phyloP scores from a whole-genome alignment of 805 yeast species.

The Citeromyces nyonsensis region DNA sequence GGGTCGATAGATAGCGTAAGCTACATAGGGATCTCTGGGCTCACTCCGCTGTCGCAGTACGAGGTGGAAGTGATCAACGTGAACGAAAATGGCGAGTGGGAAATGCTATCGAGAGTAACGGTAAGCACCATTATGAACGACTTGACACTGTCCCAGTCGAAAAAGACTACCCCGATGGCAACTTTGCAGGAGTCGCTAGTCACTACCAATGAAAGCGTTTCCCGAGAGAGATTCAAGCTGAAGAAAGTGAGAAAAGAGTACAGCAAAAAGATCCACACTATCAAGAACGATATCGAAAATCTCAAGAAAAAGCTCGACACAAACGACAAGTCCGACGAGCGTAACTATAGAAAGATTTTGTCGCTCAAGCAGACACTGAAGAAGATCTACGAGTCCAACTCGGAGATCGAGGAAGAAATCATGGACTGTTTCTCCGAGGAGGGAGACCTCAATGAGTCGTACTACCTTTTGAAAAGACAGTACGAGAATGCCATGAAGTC shows the following conservation, averaged over 20 bases:
- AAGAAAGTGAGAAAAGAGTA: slow-evolving; percentile 45
- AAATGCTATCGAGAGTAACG: slow-evolving; percentile 14
- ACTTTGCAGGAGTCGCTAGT: slow-evolving; percentile 52
- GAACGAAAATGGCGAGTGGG: slow-evolving; percentile 12
- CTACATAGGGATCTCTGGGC: slow-evolving; percentile 43
- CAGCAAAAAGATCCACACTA: slow-evolving; percentile 30
- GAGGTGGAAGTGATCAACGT: slow-evolving; percentile 31
- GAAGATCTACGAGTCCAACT: slow-evolving; percentile 19
- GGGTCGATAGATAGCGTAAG: slow-evolving; percentile 30
- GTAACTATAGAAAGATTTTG: slow-evolving; percentile 33
- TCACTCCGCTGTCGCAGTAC: slow-evolving; percentile 50
- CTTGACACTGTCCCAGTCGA: slow-evolving; percentile 15
- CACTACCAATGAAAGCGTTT: slow-evolving; percentile 44
- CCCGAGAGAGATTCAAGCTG: slow-evolving; percentile 38
- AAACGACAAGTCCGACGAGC: slow-evolving; percentile 38
- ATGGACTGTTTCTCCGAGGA: slow-evolving; percentile 18
- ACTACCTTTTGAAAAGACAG: slow-evolving; percentile 18
- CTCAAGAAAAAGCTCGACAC: slow-evolving; percentile 25
- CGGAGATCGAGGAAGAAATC: slow-evolving; percentile 17
- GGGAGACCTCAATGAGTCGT: slow-evolving; percentile 20
- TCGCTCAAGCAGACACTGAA: slow-evolving; percentile 30
- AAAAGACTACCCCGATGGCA: slow-evolving; percentile 33
- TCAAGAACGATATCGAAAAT: slow-evolving; percentile 41
- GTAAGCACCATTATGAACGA: slow-evolving; percentile 18
- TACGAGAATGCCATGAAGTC: slow-evolving; percentile 19